Percentiles rank a stretch among this genome's conserved stretches.
Conservation (phyloP, 352 stramenopile species). For the Peronospora belbahrii region DNA sequence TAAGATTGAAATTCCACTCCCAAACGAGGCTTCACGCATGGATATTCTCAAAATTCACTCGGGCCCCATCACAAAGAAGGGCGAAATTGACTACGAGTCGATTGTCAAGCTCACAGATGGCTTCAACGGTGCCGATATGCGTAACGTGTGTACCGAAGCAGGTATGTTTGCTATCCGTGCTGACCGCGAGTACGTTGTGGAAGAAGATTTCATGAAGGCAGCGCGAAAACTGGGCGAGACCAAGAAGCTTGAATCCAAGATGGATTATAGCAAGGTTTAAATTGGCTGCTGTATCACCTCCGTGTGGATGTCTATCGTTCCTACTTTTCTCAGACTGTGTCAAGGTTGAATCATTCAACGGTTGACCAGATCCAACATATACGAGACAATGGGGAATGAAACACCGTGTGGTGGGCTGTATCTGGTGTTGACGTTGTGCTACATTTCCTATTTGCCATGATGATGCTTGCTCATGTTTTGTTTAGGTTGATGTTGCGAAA, state of each 20-base stretch:
- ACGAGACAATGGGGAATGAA: slow-evolving; percentile 25
- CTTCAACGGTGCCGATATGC: slow-evolving; percentile 99
- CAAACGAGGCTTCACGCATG: slow-evolving; percentile 96
- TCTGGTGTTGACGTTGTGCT: slow-evolving; percentile 2
- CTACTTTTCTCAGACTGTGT: slow-evolving; percentile 4
- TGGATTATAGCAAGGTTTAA: slow-evolving; percentile 99
- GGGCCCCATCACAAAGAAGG: slow-evolving; percentile 95
- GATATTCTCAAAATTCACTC: slow-evolving; percentile 99
- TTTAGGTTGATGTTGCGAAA: slow-evolving; percentile 8
- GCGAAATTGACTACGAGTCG: slow-evolving; percentile 98
- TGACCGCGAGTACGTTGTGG: slow-evolving; percentile 97
- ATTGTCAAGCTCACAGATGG: slow-evolving; percentile 99
- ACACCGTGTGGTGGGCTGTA: slow-evolving; percentile 15
- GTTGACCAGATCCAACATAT: slow-evolving; percentile 6
- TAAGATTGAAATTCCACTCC: slow-evolving; percentile 99
- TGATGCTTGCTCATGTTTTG: slow-evolving; percentile 1
- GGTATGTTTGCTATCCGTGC: slow-evolving; percentile 98
- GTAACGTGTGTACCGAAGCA: slow-evolving; percentile 96
- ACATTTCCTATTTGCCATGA: background rate
- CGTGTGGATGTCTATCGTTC: slow-evolving; percentile 4
- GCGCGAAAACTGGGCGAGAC: slow-evolving; percentile 97
- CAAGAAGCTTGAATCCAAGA: slow-evolving; percentile 99
- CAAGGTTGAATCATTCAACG: slow-evolving; percentile 5
- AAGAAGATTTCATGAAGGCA: slow-evolving; percentile 99
- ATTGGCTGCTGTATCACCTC: background rate